Conservation (phyloP, 768 basidiomycete species). For the Agaricus subrufescens region DNA sequence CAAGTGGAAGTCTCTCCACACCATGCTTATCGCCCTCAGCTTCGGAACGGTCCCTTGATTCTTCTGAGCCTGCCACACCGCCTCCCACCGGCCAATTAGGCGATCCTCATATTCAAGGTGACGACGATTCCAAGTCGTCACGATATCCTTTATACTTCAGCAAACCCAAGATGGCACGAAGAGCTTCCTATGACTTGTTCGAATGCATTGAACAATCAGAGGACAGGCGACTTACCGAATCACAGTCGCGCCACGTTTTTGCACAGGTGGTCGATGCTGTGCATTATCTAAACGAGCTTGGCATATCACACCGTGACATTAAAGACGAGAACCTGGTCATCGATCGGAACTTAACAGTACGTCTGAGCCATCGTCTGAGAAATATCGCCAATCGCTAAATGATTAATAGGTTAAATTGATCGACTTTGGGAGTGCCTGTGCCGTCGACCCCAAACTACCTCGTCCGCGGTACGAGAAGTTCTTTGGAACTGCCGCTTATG, state of each 20-base stretch:
- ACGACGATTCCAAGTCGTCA: conserved; percentile 14
- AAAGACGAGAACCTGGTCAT: conserved; percentile 95
- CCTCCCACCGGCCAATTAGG: conserved; percentile 13
- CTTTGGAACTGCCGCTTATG: conserved; percentile 94
- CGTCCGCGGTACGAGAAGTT: conserved; percentile 73
- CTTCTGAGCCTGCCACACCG: conserved; percentile 24
- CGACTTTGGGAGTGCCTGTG: conserved; percentile 89
- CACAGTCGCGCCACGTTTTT: conserved; percentile 78
- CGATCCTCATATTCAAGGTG: not conserved
- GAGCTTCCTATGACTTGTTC: conserved; percentile 88
- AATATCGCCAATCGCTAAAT: not conserved
- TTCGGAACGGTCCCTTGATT: conserved; percentile 24
- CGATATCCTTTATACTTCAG: not conserved
- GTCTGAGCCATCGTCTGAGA: conserved; percentile 13
- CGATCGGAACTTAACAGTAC: conserved; percentile 65
- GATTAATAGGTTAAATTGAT: conserved; percentile 78
- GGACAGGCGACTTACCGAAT: conserved; percentile 74
- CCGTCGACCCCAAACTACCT: conserved; percentile 57
- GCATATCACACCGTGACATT: conserved; percentile 92
- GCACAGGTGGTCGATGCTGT: conserved; percentile 85
- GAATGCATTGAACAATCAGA: conserved; percentile 91
- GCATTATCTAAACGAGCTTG: conserved; percentile 71
- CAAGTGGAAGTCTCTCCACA: conserved; percentile 30
- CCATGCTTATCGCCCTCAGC: conserved; percentile 52
- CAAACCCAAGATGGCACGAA: conserved; percentile 47